These are phyloP conservation scores for Neonectria ditissima DNA, from an alignment of 2,329 filamentous ascomycete genomes.

Conservation along the genomic window DNA sequence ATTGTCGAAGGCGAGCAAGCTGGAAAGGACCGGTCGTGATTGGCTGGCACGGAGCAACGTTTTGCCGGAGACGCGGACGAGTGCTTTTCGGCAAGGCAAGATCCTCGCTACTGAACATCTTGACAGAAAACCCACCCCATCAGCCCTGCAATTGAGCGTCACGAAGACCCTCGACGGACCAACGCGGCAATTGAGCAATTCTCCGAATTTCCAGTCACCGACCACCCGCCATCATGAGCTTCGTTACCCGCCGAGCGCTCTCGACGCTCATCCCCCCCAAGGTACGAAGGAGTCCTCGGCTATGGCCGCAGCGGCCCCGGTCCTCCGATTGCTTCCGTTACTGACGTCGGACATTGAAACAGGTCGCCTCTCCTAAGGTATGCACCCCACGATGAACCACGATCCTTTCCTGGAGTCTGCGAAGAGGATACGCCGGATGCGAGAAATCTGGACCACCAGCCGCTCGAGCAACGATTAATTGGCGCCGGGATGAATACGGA, in stretches of 20 bases:
- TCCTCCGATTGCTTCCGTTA: conserved; percentile 48
- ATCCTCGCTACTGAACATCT: conserved; percentile 44
- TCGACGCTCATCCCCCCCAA: conserved; percentile 99
- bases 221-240: conserved; percentile 81
- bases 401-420: conserved; percentile 17
- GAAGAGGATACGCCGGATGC: conserved; percentile 31
- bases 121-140: conserved; percentile 43
- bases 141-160: conserved; percentile 52
- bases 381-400: conserved; percentile 52
- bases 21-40: conserved; percentile 52
- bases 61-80: conserved; percentile 55
- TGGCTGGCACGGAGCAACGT: conserved; percentile 57
- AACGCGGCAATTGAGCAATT: conserved; percentile 45
- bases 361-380: conserved; percentile 90
- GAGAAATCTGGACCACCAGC: conserved; percentile 22
- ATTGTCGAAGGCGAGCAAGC: conserved; percentile 46
- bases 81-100: conserved; percentile 61
- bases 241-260: conserved; percentile 88
- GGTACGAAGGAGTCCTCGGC: conserved; percentile 66
- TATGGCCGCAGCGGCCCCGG: conserved; percentile 40
- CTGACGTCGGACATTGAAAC: conserved; percentile 51
- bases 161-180: conserved; percentile 48
- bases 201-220: conserved; percentile 36
- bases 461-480: conserved; percentile 28
- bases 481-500: conserved; percentile 24